These are phyloP conservation scores for Toxoplasma gondii DNA, from an alignment of 169 alveolate genomes.

Conservation along the genomic window DNA sequence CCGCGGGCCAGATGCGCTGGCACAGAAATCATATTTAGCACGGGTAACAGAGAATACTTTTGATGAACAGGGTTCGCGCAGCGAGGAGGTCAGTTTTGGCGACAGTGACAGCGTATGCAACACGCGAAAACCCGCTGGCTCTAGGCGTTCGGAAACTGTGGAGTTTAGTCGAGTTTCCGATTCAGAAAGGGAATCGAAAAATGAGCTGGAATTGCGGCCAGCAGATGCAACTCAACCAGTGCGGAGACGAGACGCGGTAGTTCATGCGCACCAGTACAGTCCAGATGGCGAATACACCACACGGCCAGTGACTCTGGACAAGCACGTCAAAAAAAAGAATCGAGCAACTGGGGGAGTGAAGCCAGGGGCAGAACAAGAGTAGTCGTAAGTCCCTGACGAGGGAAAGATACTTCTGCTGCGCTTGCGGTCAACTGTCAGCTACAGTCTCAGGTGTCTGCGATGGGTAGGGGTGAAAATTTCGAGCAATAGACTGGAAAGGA, in stretches of 20 bases:
- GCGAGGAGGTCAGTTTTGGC: no score
- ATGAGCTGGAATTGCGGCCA: not conserved
- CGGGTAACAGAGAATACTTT: no score
- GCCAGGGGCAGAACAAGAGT: not conserved
- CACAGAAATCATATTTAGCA: no score
- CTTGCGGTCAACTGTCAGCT: no score
- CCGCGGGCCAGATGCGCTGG: no score
- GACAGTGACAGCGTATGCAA: no score
- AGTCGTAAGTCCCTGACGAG: not conserved
- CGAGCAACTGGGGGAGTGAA: not conserved
- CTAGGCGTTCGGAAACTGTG: not conserved
- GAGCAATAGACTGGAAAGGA: no score
- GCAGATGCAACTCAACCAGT: not conserved
- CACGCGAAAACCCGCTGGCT: no score
- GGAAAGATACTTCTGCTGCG: no score
- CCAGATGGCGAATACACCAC: not conserved
- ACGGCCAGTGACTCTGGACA: not conserved
- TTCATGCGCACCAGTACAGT: conserved; percentile 21
- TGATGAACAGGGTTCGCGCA: no score
- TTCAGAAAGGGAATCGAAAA: not conserved
- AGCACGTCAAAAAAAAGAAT: not conserved
- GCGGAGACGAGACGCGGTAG: not conserved
- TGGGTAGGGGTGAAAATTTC: no score
- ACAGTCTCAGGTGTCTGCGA: no score
- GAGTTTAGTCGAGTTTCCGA: not conserved